Evolutionary conservation across 2,329 filamentous ascomycete species (phyloP).

Genomic region (Cercospora nicotianae): DNA sequence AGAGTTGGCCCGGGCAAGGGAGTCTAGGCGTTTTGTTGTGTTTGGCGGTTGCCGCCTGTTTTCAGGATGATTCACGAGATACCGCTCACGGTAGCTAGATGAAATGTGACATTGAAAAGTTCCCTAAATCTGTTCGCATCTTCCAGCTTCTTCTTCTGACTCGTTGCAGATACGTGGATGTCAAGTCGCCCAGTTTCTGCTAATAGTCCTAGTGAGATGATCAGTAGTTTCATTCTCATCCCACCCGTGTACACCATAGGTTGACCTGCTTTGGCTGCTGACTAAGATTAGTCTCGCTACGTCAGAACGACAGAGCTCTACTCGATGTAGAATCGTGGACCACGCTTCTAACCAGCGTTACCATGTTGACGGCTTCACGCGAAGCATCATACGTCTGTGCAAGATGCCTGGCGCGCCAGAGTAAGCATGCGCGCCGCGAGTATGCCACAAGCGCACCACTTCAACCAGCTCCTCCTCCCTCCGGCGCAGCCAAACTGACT

Average conservation of each 20-base stretch:
- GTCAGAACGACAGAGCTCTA: neutral
- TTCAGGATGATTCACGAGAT: neutral
- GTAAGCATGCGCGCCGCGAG: slow-evolving; percentile 9
- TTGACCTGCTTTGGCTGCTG: neutral
- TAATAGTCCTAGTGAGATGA: neutral
- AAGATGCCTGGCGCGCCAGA: slow-evolving; percentile 26
- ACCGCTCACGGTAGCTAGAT: neutral
- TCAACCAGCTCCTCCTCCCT: slow-evolving; percentile 52
- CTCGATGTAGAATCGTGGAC: neutral
- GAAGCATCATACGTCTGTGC: slow-evolving; percentile 27
- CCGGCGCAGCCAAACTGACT: slow-evolving; percentile 58
- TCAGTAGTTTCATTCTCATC: neutral
- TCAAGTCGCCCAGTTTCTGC: neutral
- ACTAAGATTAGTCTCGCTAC: neutral
- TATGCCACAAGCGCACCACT: slow-evolving; percentile 19
- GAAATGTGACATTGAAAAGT: neutral
- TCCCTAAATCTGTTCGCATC: neutral
- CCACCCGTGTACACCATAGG: neutral
- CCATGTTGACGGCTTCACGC: slow-evolving; percentile 19
- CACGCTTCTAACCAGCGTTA: neutral
- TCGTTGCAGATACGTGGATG: neutral
- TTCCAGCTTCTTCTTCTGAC: neutral
- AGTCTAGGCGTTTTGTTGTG: neutral
- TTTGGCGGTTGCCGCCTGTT: slow-evolving; percentile 1
- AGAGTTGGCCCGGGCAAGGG: neutral